Base-by-base conservation (phyloP, 2,329 filamentous ascomycete species). In the Pseudocercospora ulei region DNA sequence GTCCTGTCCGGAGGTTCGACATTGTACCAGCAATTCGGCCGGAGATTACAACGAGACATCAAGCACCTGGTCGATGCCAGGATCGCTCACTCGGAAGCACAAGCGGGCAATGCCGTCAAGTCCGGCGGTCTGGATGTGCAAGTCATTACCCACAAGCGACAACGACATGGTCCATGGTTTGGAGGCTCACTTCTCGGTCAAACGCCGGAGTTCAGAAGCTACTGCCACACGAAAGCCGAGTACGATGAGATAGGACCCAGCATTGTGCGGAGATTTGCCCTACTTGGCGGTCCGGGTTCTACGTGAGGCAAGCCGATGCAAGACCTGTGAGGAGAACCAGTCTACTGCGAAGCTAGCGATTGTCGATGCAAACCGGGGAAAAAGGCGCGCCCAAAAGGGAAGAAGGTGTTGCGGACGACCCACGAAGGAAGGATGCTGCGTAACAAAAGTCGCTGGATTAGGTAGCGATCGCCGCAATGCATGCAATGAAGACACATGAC, bases 111-210 rank as follows among this genome's bases (percentile, higher is more conserved):
- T 20, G 87, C 88, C 44, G 88, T 86, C 40, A 87, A 80, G 69
- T 92, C 83, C 59, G 90, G 90, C 55, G 90, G 92, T 49, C 67
- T 98, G 53, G 92, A 98, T 39, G 90, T 98, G 20, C 86, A 94
- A 60, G 90, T 98, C 53, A 92, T 98, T 53, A 84, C 86, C 30
- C 90, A 98, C 71, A 95, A 94, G 74, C 75, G 90, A 62, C 90
- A 98, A 73, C 74, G 88, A 59, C 88, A 98, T 62, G 90, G 90
- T 11, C 90, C 90, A 19, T 98, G 90, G 90, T 98, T 98, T 61
- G 90, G 90, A 63, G 90, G 90, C 54, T 94, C 85, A 67, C 71
- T 98, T 65, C 71, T 98, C 45, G 92, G 88, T 39, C 88, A 96
- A 69, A 98, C 90, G 4, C 88, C 92, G 3, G 92, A 98, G 65